Percentiles rank a stretch among this genome's conserved stretches.
These are phyloP conservation scores for Cymbopogon citratus DNA, from an alignment of 176 grass and related monocot species.

Conservation along the genomic window DNA sequence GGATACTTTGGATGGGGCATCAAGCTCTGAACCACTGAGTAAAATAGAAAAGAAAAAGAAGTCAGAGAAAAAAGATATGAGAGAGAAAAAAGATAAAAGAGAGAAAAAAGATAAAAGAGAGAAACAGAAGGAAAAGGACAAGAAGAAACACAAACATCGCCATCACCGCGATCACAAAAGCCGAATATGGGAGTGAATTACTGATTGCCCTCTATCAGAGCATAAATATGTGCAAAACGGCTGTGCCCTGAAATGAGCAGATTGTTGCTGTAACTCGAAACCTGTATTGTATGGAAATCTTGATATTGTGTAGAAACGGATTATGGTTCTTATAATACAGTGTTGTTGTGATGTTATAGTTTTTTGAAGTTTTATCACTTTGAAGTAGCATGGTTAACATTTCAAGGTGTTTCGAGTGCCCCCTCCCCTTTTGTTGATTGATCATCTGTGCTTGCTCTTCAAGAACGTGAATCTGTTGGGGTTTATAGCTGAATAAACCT, in stretches of 20 bases:
- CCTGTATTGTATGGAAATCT: slow-evolving; percentile 7
- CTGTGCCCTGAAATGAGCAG: neutral
- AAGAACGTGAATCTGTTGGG: neutral
- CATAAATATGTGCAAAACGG: slow-evolving; percentile 15
- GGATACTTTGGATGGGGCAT: too few species aligned
- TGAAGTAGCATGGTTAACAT: neutral
- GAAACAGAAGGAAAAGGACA: too few species aligned
- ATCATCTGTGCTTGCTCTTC: neutral
- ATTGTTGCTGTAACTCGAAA: neutral
- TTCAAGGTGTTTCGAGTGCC: neutral
- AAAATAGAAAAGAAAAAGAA: too few species aligned
- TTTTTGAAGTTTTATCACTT: neutral
- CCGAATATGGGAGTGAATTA: too few species aligned
- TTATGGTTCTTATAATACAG: neutral
- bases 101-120: too few species aligned
- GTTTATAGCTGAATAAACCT: neutral
- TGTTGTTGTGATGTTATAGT: slow-evolving; percentile 1
- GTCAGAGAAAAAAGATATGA: too few species aligned
- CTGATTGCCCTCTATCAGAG: too few species aligned
- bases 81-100: too few species aligned
- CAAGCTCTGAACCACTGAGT: too few species aligned
- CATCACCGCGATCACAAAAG: too few species aligned
- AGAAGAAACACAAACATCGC: too few species aligned
- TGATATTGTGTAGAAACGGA: neutral
- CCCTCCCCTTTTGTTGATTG: neutral